Base-by-base conservation (phyloP, 139 green algal genomes). In the Trebouxia sp. region DNA sequence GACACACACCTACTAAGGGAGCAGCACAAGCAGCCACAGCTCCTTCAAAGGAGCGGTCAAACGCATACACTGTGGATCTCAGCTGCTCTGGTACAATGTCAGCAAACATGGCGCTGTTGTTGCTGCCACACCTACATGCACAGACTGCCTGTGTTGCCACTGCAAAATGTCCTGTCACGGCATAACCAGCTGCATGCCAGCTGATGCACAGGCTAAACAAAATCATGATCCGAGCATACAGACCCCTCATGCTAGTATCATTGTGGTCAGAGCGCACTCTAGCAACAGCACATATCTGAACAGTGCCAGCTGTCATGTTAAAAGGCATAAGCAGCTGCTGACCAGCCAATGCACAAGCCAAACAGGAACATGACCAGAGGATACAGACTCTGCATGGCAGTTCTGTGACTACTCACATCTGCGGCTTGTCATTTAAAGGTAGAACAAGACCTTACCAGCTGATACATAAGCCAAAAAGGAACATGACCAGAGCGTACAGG, bases 51-150 rank as follows among this genome's bases (percentile, higher is more conserved):
- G 80, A 85, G n/a, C 93, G 82, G 84, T 97, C 93, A 58, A 97
- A 95, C 1, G 94, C 93, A 69, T 94, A 97, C 12, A 97, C 89
- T 35, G 84, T 89, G 11, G 55, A 87, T 45, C 93, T 85, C 78
- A 92, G 78, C 56, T 90, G 58, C 66, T 92, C 89, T 12, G 93
- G 92, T 35, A 97, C 92, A 32, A 96, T 88, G 65, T 97, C 94
- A 7, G 94, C 88, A 76, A 97, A 96, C 47, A 97, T 93, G 20
- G 94, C 92, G 26, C 75, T 89, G 86, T 97, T 97, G 82, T 92
- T 92, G 45, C 80, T 85, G 7, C 88, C 90, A 26, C 82, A 91
- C 88, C 88, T 91, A 79, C 80, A 82, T 28, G 14, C 42, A 58
- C n/a, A n/a, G n/a, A n/a, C n/a, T n/a, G n/a, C n/a, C n/a, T n/a